Conservation (phyloP, 805 yeast species). For the Candida pini region DNA sequence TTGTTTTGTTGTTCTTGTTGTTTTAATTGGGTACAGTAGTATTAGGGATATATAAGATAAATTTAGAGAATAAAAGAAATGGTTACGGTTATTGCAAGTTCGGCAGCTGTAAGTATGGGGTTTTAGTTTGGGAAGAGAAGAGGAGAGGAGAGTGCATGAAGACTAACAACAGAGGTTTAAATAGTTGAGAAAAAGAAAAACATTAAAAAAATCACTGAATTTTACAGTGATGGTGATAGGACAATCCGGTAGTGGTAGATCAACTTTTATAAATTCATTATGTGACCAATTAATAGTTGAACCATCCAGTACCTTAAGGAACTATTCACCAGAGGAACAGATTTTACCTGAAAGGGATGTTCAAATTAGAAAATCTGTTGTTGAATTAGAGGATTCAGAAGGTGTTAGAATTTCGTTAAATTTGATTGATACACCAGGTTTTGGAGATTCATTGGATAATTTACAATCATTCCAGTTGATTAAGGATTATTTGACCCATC, state of each 20-base stretch:
- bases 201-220: constrained; percentile 75
- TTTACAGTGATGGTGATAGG: constrained; percentile 87
- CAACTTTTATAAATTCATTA: constrained; percentile 86
- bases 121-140: neutral
- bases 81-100: neutral
- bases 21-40: too few species aligned
- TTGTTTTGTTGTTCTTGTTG: too few species aligned
- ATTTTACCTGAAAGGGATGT: constrained; percentile 43
- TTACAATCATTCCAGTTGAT: constrained; percentile 60
- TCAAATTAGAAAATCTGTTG: constrained; percentile 69
- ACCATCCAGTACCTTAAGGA: constrained; percentile 45
- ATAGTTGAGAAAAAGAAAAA: constrained; percentile 64
- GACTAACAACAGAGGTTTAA: neutral
- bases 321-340: constrained; percentile 41
- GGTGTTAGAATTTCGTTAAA: constrained; percentile 76
- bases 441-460: constrained; percentile 71
- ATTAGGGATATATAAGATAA: neutral
- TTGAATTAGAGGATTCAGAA: constrained; percentile 81
- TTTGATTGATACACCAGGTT: constrained; percentile 79
- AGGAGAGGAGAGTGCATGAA: neutral
- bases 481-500: constrained; percentile 76
- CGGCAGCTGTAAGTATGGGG: neutral
- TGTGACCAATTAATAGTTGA: constrained; percentile 87
- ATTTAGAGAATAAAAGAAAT: neutral
- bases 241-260: constrained; percentile 80